A percentile compares a stretch with the other conserved stretches of the same genome.
phyloP scores from a whole-genome alignment of 2,329 filamentous ascomycete species.

The Sporothrix pseudoabietina region DNA sequence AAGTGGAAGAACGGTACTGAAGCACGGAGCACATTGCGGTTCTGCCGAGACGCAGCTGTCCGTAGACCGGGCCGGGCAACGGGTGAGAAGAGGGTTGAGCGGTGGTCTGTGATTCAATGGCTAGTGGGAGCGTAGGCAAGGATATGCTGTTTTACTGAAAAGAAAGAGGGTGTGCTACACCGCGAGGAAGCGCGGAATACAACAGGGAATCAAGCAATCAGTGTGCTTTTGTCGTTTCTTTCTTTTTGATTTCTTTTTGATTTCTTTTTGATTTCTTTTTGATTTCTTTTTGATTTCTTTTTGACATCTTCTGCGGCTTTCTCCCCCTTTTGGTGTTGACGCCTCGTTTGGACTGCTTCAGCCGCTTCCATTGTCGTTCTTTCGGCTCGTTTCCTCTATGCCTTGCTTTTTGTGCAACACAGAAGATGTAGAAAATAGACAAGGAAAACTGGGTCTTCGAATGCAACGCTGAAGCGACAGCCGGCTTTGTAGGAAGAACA shows the following conservation, averaged over 20 bases:
- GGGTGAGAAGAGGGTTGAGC: neutral
- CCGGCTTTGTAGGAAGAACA: neutral
- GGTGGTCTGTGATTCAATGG: neutral
- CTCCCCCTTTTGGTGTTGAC: neutral
- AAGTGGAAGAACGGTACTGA: neutral
- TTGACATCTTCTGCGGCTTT: neutral
- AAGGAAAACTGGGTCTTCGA: neutral
- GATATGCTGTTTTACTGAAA: neutral
- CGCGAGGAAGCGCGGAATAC: slow-evolving; percentile 1
- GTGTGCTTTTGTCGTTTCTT: neutral
- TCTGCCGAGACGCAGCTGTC: slow-evolving; percentile 8
- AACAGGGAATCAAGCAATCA: neutral
- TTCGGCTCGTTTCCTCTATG: neutral
- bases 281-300: too few species aligned
- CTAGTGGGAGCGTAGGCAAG: neutral
- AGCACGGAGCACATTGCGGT: neutral
- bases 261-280: neutral
- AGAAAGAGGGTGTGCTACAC: neutral
- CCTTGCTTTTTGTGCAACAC: slow-evolving; percentile 11
- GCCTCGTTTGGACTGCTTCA: neutral
- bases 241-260: neutral
- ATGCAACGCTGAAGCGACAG: slow-evolving; percentile 11
- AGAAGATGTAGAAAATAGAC: neutral
- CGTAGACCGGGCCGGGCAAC: neutral
- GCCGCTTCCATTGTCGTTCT: neutral